A percentile compares a stretch with the other conserved stretches of the same genome.
phyloP scores from a whole-genome alignment of 345 rosid species.

The Brassica rapa region DNA sequence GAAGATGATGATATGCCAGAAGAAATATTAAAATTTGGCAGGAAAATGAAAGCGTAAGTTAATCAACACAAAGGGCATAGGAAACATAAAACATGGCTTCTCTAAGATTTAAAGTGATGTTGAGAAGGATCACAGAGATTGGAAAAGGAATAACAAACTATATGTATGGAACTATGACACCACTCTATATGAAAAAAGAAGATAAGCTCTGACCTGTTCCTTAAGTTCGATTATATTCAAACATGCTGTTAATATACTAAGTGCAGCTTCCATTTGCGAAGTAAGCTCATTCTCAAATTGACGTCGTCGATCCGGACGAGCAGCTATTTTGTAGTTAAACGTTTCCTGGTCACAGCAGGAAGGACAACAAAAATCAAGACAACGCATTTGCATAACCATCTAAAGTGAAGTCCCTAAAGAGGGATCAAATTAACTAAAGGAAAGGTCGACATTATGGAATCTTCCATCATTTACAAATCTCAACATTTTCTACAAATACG shows the following conservation, averaged over 20 bases:
- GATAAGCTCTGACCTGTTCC: conserved; percentile 70
- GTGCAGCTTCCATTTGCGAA: conserved; percentile 81
- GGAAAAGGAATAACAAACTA: conserved; percentile 23
- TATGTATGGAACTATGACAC: neutral
- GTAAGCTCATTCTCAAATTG: conserved; percentile 91
- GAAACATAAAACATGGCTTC: neutral
- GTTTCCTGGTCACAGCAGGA: conserved; percentile 63
- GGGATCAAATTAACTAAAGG: conserved; percentile 1
- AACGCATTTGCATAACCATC: neutral
- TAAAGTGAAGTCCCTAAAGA: conserved; percentile 10
- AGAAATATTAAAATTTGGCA: neutral
- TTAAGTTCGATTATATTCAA: conserved; percentile 72
- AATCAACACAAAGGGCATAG: conserved; percentile 3
- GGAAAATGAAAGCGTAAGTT: conserved; percentile 14
- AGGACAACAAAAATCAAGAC: conserved; percentile 21
- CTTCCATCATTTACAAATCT: conserved; percentile 7
- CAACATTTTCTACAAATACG: neutral
- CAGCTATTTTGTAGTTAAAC: conserved; percentile 95
- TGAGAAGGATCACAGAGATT: neutral
- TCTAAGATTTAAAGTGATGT: neutral
- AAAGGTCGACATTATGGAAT: neutral
- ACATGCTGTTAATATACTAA: conserved; percentile 79
- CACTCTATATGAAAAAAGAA: neutral
- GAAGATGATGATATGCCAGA: conserved; percentile 8
- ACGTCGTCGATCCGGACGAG: conserved; percentile 96